A percentile compares a stretch with the other conserved stretches of the same genome.
Evolutionary conservation across 2,329 filamentous ascomycete genomes (phyloP).

Genomic region (Diaporthe citri): DNA sequence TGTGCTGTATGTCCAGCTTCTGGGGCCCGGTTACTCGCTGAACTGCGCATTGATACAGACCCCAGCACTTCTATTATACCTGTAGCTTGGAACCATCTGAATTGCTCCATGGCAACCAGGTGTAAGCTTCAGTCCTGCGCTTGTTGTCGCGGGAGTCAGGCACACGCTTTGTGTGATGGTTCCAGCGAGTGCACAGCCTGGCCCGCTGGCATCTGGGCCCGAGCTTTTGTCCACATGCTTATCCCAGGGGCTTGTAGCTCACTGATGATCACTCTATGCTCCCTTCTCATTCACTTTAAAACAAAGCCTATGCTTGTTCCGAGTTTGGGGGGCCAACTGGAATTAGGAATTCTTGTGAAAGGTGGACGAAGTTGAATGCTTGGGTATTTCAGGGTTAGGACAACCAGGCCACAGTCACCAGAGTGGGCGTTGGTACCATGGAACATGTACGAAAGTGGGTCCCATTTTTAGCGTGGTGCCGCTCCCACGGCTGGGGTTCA

Average conservation of each 20-base stretch:
- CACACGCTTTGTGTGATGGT: background rate
- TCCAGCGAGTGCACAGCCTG: background rate
- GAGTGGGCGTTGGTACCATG: background rate
- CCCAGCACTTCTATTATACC: background rate
- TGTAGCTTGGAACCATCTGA: background rate
- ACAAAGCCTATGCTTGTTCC: background rate
- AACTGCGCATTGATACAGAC: background rate
- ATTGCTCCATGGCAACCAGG: background rate
- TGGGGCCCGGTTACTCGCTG: background rate
- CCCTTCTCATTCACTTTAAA: background rate
- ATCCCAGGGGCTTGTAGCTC: background rate
- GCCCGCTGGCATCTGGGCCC: background rate
- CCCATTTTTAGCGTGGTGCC: background rate
- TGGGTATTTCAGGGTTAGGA: background rate
- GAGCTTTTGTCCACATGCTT: background rate
- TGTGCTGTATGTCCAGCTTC: background rate
- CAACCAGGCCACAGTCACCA: too few species aligned
- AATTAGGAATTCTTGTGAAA: slow-evolving; percentile 15
- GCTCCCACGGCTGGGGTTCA: background rate
- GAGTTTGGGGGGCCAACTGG: background rate
- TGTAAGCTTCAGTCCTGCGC: background rate
- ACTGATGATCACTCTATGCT: background rate
- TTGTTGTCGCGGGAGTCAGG: background rate
- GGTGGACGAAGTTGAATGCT: background rate
- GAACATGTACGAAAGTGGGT: background rate